These are phyloP conservation scores for Sporothrix dimorphospora DNA, from an alignment of 2,329 filamentous ascomycete species.

Conservation along the genomic window DNA sequence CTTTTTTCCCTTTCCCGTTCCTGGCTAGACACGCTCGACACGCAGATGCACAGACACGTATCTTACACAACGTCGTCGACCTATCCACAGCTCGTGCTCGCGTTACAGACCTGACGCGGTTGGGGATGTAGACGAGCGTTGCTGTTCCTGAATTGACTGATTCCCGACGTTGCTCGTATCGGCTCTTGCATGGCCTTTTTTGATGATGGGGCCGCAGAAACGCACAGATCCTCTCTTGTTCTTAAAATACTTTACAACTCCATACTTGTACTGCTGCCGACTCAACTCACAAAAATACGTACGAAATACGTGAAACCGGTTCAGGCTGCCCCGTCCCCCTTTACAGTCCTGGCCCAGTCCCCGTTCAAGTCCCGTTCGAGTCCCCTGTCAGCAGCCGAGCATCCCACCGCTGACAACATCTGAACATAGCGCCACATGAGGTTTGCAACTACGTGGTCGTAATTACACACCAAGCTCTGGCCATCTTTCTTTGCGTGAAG, in stretches of 20 bases:
- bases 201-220: background rate
- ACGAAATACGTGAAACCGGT: slow-evolving; percentile 20
- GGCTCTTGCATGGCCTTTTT: background rate
- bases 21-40: background rate
- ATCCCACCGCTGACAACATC: slow-evolving; percentile 3
- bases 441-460: no score
- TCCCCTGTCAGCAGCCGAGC: slow-evolving; percentile 1
- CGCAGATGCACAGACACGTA: background rate
- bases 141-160: background rate
- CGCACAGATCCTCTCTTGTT: slow-evolving; percentile 17
- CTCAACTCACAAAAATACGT: background rate
- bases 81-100: background rate
- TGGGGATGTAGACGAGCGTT: background rate
- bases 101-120: slow-evolving; percentile 12
- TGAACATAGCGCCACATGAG: background rate
- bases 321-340: background rate
- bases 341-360: no score
- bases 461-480: no score
- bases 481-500: background rate
- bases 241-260: slow-evolving; percentile 19
- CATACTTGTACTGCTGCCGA: background rate
- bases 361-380: no score
- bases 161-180: background rate
- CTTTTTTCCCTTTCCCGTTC: background rate
- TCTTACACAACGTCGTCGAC: background rate